Evolutionary conservation across 345 rosid species (phyloP), one percentile per base, ranked within the genome.

Genomic region (Microthlaspi erraticum): DNA sequence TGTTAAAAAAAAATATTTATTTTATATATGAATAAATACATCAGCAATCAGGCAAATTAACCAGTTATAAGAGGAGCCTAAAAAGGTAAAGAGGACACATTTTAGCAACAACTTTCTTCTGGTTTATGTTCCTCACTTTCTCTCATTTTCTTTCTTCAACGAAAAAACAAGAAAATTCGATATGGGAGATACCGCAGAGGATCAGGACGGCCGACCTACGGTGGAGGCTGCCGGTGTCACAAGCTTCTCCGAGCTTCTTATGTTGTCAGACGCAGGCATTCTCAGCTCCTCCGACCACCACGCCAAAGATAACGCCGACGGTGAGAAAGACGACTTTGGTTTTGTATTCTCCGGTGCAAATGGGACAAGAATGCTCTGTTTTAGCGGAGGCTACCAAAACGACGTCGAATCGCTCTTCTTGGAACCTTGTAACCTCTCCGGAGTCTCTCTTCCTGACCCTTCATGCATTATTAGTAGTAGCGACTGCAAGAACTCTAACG

Each of bases 361-460:
- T 52, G 70, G 80, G 20, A 82, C 94, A 36, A 81, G 61, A 82
- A 92, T 92, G 96, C 92, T 92, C 20, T 88, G 89, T 68, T 92
- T 92, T 54, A 92, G 89, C 8, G 83, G 82, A 18, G 80, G 33
- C 23, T 48, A 55, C 38, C 74, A 73, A 50, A 75, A 51, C 36
- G 85, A 70, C 55, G 75, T 51, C 64, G 75, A 52, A n/a, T 49
- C 63, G 1, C 26, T 81, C 12, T 65, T 53, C 49, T 17, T 63
- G 14, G 72, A 83, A 50, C 64, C 80, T 11, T 53, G 82, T 26
- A 10, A 14, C 5, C 12, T n/a, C 1, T 34, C 68, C 48, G 66
- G 63, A 67, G 73, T 60, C 68, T 67, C 73, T 54, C 19, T 37
- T 7, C 13, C 57, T 68, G 64, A 60, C 10, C 43, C 70, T 68